Evolutionary conservation across 2,329 filamentous ascomycete species (phyloP), one percentile per base, ranked within the genome.

Genomic region (Cytospora piceicola): DNA sequence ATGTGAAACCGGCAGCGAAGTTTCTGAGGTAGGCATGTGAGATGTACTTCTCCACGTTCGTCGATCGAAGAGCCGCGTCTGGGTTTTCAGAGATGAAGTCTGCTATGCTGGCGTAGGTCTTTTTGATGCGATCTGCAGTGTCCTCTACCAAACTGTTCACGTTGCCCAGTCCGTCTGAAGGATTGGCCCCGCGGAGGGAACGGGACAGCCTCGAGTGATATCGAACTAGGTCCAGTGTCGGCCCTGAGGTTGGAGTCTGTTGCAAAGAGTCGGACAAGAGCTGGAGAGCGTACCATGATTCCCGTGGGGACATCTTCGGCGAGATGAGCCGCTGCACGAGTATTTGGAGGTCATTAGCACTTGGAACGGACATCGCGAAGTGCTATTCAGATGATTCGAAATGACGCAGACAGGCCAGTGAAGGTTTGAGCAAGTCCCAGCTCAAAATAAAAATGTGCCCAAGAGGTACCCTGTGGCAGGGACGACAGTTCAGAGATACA

Each of bases 21-120:
- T 54, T n/a, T 14, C 30, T 61, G 7, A 68, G 59, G 58, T 63
- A 63, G 12, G 30, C 39, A 30, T 68, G 66, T 12, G 59, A 57
- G 42, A 68, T 56, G 8, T 61, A 68, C 6, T 30, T 30, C n/a
- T 63, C 51, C 2, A 58, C 61, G 12, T 62, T 54, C 8, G 58
- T 59, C 14, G 51, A 27, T 15, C 49, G 61, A 2, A 68, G 66
- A 11, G 66, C 66, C 2, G 66, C 55, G 4, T 49, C 39, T 8
- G 55, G 32, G 15, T 63, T 66, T 7, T 62, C 20, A 8, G 59
- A 30, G 30, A 68, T 66, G 22, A 68, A 68, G n/a, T 68, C 66
- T 9, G 52, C 56, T 8, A 68, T 9, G 15, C 63, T 63, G n/a
- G n/a, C 30, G 20, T 68, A 68, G 7, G 59, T 68, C 32, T 53